Conservation (phyloP, 768 basidiomycete genomes). For the Psilocybe subaeruginosa region DNA sequence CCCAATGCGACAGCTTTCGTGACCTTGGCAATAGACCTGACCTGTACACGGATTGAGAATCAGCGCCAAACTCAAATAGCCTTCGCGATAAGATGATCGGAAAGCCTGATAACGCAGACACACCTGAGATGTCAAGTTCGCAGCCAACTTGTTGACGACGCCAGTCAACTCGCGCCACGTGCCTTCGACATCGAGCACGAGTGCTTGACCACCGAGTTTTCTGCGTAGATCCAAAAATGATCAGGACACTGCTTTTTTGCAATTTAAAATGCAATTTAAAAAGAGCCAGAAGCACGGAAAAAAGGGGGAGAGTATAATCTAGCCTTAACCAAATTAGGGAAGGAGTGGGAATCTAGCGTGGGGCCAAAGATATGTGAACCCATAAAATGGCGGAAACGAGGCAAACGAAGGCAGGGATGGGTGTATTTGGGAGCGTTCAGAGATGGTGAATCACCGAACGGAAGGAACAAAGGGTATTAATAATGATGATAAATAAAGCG, state of each 20-base stretch:
- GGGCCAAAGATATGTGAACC: neutral
- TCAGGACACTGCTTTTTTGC: neutral
- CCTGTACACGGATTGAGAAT: slow-evolving; percentile 30
- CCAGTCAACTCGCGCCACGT: slow-evolving; percentile 87
- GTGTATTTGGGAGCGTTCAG: neutral
- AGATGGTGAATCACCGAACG: neutral
- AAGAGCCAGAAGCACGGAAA: neutral
- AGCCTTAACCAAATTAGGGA: neutral
- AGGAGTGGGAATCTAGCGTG: neutral
- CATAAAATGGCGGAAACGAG: neutral
- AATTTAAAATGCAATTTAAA: neutral
- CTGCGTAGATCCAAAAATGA: slow-evolving; percentile 37
- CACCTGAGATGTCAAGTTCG: slow-evolving; percentile 76
- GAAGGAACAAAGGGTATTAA: neutral
- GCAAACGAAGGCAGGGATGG: neutral
- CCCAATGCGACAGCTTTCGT: slow-evolving; percentile 94
- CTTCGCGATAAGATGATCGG: neutral
- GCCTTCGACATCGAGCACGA: slow-evolving; percentile 87
- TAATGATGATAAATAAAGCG: neutral
- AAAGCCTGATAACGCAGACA: neutral
- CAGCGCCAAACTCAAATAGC: neutral
- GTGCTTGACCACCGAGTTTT: slow-evolving; percentile 85
- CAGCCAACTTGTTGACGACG: slow-evolving; percentile 81
- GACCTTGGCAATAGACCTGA: slow-evolving; percentile 88
- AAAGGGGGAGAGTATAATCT: neutral